Base-by-base conservation (phyloP, 139 green algal species). In the Protoeuglena noctilucae region DNA sequence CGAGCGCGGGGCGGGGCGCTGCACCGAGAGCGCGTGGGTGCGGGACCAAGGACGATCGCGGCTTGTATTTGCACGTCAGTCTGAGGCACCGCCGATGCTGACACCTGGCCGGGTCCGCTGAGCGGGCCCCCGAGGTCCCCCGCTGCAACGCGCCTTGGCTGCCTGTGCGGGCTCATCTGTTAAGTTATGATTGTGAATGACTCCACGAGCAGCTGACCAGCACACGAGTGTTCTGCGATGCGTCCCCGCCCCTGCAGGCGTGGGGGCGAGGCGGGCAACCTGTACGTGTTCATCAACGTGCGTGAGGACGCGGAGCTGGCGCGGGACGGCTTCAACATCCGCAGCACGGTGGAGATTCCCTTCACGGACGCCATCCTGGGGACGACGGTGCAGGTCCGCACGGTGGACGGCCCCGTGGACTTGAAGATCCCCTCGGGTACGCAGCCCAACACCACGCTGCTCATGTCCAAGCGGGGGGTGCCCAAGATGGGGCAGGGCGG, bases 391-490 rank as follows among this genome's bases (percentile, higher is more conserved):
- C 83, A 85, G 62, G 76, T 89, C 1, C 75, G 69, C 2, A 95
- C 87, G 2, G 84, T 97, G 21, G 90, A 97, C 60, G 89, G 87
- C 0, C 51, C 68, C 29, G 91, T 99, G 41, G 91, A 99, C 63
- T 72, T 99, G 12, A 95, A 94, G 66, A 85, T 99, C 39, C 92
- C 92, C 16, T 51, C 70, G 3, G 89, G 89, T 46, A 96, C 87
- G 6, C 91, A 99, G 75, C 92, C 92, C 0, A 86, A 82, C 48
- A 96, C 89, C 2, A 98, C 87, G 5, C 69, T 99, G 60, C 73
- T 98, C 21, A 97, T 99, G 92, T 69, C 77, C 52, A 95, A 95
- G 79, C 68, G 88, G 0, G 92, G 92, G 0, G 91, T 96, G 39
- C 89, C 89, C 1, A 68, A 74, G 23, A 76, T 97, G 6, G 88